Evolutionary conservation across 202 grass and related monocot genomes (phyloP), one percentile per base, ranked within the genome.

Genomic region (Hordeum pubiflorum): DNA sequence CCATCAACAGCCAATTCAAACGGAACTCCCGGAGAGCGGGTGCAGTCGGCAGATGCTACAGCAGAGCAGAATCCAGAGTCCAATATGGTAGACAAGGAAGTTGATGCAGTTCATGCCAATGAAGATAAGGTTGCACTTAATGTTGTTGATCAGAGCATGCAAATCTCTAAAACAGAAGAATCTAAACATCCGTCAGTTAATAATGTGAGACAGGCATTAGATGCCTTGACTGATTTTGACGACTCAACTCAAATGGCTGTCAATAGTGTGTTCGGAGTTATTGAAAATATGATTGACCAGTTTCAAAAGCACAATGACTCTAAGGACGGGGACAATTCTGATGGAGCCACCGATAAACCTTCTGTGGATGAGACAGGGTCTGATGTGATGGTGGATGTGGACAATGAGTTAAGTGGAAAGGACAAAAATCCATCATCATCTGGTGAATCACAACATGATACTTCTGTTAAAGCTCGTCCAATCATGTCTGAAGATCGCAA

Each of bases 191-290:
- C 89, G 71, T 64, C 88, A 10, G 79, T 97, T 43, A 87, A 79
- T 87, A 87, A 79, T 86, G 77, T 97, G 52, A 84, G 79, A 79
- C 92, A 94, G 31, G 94, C 92, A 55, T 87, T 97, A 73, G 84
- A 97, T 89, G 94, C 94, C 77, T 86, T 97, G 84, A 94, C 89
- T 78, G 94, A 90, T 79, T 88, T 97, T 91, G 94, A 97, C 87
- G 94, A 97, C 76, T 97, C 92, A 6, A 94, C 92, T 74, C 95
- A 97, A 83, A 82, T 97, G 86, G 92, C 94, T 74, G 95, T 97
- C 82, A 97, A 89, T 27, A 94, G 84, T 89, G 95, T 94, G 38
- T 97, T 97, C 72, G 95, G 95, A 74, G 92, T 94, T 75, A 14
- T 97, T 61, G 95, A 97, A 77, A 91, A 91, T 85, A 94, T 97